Evolutionary conservation across 495 filamentous ascomycete species (phyloP).

Genomic region (Annulohypoxylon moriforme): DNA sequence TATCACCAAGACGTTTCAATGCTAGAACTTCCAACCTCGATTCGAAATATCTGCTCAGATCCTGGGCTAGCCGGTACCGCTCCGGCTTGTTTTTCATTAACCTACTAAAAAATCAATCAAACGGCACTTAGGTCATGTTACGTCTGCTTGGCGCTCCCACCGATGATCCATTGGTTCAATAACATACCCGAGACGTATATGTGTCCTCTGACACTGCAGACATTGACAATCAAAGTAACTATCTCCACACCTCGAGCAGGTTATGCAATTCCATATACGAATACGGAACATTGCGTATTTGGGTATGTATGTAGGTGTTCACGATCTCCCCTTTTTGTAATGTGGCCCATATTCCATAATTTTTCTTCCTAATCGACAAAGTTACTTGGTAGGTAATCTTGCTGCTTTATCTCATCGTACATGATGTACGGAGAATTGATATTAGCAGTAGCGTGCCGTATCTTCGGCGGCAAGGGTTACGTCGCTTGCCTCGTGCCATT

Average conservation of each 20-base stretch:
- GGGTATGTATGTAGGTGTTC: not conserved
- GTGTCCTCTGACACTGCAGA: constrained; percentile 1
- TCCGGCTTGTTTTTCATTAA: not conserved
- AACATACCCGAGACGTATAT: not conserved
- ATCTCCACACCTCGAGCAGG: not conserved
- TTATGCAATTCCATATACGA: not conserved
- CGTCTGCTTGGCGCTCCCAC: not conserved
- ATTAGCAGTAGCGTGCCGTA: not conserved
- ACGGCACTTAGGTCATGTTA: not conserved
- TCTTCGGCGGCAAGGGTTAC: not conserved
- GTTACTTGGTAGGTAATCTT: not conserved
- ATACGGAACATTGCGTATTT: not conserved
- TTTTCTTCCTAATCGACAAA: too few relatives aligned
- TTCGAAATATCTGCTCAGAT: not conserved
- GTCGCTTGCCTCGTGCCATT: not conserved
- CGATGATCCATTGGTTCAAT: not conserved
- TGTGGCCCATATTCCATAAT: not conserved
- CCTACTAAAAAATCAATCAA: not conserved
- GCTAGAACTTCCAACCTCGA: not conserved
- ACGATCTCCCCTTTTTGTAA: not conserved
- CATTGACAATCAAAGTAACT: constrained; percentile 8
- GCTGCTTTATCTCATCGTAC: not conserved
- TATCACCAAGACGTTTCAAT: not conserved
- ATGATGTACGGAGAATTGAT: not conserved
- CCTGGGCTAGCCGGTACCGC: not conserved